Percentiles rank a stretch among this genome's conserved stretches.
phyloP scores from a whole-genome alignment of 352 stramenopile species.

The Globisporangium cystogenes region DNA sequence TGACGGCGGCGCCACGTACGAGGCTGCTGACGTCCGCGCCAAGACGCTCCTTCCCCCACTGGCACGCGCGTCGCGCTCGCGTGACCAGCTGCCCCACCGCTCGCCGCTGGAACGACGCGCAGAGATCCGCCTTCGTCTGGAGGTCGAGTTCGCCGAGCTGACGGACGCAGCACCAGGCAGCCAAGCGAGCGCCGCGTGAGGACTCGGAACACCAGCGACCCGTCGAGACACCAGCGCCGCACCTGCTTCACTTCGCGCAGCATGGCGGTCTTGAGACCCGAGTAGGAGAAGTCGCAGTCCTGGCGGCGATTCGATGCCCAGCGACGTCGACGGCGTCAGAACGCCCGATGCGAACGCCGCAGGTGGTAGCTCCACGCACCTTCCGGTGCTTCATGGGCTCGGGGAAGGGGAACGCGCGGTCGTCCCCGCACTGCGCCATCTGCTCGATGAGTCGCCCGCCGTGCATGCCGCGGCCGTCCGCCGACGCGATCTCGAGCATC shows the following conservation, averaged over 20 bases:
- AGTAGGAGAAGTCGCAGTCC: conserved; percentile 98
- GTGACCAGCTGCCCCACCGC: conserved; percentile 54
- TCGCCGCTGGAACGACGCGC: conserved; percentile 90
- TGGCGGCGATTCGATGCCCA: conserved; percentile 10
- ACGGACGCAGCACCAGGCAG: conserved; percentile 23
- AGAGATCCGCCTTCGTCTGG: conserved; percentile 83
- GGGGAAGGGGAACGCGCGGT: conserved; percentile 84
- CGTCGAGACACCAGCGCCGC: background rate
- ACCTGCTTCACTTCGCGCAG: conserved; percentile 68
- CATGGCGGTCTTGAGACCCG: conserved; percentile 97
- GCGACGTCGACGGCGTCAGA: too few species aligned
- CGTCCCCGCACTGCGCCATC: conserved; percentile 88
- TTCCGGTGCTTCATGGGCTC: conserved; percentile 89
- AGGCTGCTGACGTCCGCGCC: conserved; percentile 52
- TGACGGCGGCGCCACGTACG: too few species aligned
- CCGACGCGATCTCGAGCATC: conserved; percentile 85
- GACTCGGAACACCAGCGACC: background rate
- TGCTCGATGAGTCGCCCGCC: conserved; percentile 94
- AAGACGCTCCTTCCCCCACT: conserved; percentile 61
- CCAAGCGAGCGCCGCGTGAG: background rate
- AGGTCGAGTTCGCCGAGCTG: conserved; percentile 45
- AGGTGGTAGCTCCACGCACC: too few species aligned
- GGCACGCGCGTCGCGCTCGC: conserved; percentile 87
- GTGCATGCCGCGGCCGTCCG: conserved; percentile 42
- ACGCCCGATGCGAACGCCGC: too few species aligned